These are phyloP conservation scores for Casuarina cunninghamiana DNA, from an alignment of 306 rosid species.

Conservation along the genomic window DNA sequence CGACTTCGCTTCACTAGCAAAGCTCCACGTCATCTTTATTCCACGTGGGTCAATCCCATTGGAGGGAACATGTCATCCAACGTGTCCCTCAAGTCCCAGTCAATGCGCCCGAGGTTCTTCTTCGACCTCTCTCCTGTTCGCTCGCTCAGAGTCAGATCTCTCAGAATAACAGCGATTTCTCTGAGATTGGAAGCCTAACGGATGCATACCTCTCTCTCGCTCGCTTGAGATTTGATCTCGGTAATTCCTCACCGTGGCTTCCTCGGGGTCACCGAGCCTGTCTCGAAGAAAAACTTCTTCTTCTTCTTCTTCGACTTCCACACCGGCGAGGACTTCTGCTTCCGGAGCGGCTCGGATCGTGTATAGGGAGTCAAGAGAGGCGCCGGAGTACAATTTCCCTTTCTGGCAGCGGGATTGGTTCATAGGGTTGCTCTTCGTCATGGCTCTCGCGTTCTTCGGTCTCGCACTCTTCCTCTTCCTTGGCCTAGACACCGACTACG, in stretches of 20 bases:
- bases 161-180: neutral
- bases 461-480: conserved; percentile 74
- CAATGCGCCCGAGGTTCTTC: neutral
- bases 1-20: conserved; percentile 29
- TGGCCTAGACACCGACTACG: conserved; percentile 63
- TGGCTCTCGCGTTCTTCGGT: conserved; percentile 84
- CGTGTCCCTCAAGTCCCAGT: conserved; percentile 27
- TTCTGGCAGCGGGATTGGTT: conserved; percentile 95
- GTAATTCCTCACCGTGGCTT: conserved; percentile 77
- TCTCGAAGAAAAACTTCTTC: conserved; percentile 82
- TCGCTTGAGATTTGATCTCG: conserved; percentile 19
- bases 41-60: conserved; percentile 35
- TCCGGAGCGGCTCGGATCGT: conserved; percentile 63
- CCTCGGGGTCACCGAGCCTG: conserved; percentile 70
- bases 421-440: conserved; percentile 63
- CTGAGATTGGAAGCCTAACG: conserved; percentile 14
- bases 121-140: neutral
- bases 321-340: conserved; percentile 15
- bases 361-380: conserved; percentile 49
- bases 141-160: neutral
- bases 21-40: conserved; percentile 20
- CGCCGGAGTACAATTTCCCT: conserved; percentile 67
- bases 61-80: conserved; percentile 28
- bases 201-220: neutral
- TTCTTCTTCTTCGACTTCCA: conserved; percentile 31